phyloP scores from a whole-genome alignment of 768 basidiomycete species.

The Boletellus ananas region DNA sequence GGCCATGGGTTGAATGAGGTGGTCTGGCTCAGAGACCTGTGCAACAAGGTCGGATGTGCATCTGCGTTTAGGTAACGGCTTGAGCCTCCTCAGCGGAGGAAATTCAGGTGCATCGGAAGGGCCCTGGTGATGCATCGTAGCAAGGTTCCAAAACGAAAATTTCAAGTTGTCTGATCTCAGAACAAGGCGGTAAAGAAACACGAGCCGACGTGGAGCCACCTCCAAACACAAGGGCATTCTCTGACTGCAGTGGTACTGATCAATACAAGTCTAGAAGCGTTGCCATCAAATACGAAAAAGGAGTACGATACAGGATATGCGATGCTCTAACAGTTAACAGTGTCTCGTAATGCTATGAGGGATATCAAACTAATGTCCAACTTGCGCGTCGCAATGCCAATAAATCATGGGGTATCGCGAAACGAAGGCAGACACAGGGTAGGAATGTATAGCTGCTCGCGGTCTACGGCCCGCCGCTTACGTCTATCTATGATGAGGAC shows the following conservation, averaged over 20 bases:
- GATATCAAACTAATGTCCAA: slow-evolving; percentile 44
- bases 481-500: slow-evolving; percentile 40
- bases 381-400: slow-evolving; percentile 45
- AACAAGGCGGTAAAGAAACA: slow-evolving; percentile 17
- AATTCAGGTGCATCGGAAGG: slow-evolving; percentile 63
- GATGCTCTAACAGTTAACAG: slow-evolving; percentile 62
- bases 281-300: slow-evolving; percentile 26
- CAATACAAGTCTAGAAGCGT: slow-evolving; percentile 6
- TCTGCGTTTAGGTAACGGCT: slow-evolving; percentile 75
- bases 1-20: slow-evolving; percentile 30
- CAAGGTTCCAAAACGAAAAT: neutral
- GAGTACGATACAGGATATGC: slow-evolving; percentile 48
- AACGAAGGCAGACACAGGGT: slow-evolving; percentile 44
- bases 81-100: slow-evolving; percentile 60
- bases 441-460: slow-evolving; percentile 42
- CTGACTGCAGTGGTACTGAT: slow-evolving; percentile 3
- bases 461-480: slow-evolving; percentile 41
- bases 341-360: slow-evolving; percentile 54
- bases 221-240: neutral
- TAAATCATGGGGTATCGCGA: slow-evolving; percentile 49
- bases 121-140: slow-evolving; percentile 47
- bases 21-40: slow-evolving; percentile 24
- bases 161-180: slow-evolving; percentile 14
- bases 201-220: slow-evolving; percentile 29
- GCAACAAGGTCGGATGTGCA: slow-evolving; percentile 42